Evolutionary conservation across 139 green algal genomes (phyloP).

Genomic region (Chlamydomonas sp.): DNA sequence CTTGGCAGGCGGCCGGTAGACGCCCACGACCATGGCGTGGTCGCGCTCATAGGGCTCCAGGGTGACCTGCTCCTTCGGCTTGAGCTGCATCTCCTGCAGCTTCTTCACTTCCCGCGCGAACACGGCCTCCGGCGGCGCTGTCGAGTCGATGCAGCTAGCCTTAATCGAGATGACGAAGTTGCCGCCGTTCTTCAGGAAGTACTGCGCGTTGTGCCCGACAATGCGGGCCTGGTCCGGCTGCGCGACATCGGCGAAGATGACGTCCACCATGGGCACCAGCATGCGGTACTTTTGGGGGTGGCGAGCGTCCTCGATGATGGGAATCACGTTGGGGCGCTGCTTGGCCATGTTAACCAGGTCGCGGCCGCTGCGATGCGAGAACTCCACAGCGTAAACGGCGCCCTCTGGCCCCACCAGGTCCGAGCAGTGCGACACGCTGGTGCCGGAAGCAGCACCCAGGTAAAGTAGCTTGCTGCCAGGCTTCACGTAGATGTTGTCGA

Average conservation of each 20-base stretch:
- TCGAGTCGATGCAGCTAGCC: conserved; percentile 99
- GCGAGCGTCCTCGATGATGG: conserved; percentile 99
- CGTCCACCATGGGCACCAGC: conserved; percentile 99
- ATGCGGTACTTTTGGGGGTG: conserved; percentile 99
- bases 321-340: conserved; percentile 99
- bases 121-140: conserved; percentile 89
- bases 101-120: conserved; percentile 99
- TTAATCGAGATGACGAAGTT: conserved; percentile 99
- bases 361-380: conserved; percentile 94
- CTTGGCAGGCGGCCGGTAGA: conserved; percentile 76
- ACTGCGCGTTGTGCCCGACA: conserved; percentile 96
- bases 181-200: conserved; percentile 98
- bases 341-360: conserved; percentile 99
- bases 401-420: conserved; percentile 95
- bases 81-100: conserved; percentile 97
- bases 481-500: conserved; percentile 99
- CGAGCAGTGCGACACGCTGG: conserved; percentile 93
- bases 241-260: conserved; percentile 98
- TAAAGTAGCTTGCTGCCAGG: conserved; percentile 96
- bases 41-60: conserved; percentile 99
- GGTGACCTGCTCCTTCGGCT: conserved; percentile 98
- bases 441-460: conserved; percentile 94
- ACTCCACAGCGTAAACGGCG: conserved; percentile 99
- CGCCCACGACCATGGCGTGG: conserved; percentile 96
- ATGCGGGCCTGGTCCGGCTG: conserved; percentile 98